phyloP scores from a whole-genome alignment of 2,329 filamentous ascomycete species.

The Phyllosticta citrichinensis region DNA sequence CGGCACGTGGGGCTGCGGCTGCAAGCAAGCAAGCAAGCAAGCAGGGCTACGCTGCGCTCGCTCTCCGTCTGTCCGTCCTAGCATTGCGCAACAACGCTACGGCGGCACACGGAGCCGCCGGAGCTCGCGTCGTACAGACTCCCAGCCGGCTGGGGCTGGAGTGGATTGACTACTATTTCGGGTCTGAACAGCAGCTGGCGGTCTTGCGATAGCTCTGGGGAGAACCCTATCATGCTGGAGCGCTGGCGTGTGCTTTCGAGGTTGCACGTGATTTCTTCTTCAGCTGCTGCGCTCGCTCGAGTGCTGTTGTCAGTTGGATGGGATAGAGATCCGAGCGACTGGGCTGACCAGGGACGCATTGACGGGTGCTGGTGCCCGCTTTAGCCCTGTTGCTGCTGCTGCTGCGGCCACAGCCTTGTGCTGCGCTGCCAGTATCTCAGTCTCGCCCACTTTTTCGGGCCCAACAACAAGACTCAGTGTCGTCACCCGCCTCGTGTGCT shows the following conservation, averaged over 20 bases:
- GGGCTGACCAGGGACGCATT: neutral
- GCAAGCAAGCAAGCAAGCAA: neutral
- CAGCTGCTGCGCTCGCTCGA: neutral
- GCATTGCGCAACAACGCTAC: neutral
- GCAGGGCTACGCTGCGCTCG: neutral
- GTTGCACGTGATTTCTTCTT: neutral
- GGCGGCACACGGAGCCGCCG: neutral
- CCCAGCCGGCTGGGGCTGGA: neutral
- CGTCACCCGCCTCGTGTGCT: neutral
- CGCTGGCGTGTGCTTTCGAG: neutral
- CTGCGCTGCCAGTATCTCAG: neutral
- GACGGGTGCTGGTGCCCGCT: neutral
- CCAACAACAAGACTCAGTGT: neutral
- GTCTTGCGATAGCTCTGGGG: neutral
- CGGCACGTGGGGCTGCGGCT: slow-evolving; percentile 17
- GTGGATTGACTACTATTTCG: neutral
- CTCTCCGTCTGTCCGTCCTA: neutral
- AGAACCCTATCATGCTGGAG: neutral
- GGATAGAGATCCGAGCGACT: neutral
- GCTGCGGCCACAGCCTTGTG: neutral
- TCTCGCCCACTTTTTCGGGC: neutral
- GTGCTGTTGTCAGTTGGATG: neutral
- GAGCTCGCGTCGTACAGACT: neutral
- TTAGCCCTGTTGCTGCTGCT: neutral
- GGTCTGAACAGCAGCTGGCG: neutral